Conservation (phyloP, 441 rosid species). For the Eutrema salsugineum region DNA sequence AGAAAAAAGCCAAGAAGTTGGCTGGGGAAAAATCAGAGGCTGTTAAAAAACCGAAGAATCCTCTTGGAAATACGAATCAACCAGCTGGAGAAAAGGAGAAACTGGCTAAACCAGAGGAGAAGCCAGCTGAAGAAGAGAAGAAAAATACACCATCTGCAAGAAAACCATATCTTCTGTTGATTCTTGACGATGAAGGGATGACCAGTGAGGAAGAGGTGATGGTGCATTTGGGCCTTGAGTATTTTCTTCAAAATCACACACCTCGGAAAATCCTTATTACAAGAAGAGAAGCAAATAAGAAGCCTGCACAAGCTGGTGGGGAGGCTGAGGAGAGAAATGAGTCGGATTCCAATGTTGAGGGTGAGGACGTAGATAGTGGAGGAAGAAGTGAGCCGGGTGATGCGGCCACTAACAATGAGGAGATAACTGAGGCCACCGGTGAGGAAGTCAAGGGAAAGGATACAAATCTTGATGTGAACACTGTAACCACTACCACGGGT, state of each 20-base stretch:
- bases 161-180: neutral
- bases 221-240: neutral
- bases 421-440: too few relatives aligned
- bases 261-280: conserved; percentile 30
- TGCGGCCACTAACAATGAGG: too few relatives aligned
- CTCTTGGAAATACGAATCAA: neutral
- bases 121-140: neutral
- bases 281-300: neutral
- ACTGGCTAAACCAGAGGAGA: neutral
- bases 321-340: neutral
- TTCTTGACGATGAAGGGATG: conserved; percentile 34
- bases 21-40: neutral
- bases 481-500: too few relatives aligned
- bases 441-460: too few relatives aligned
- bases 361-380: too few relatives aligned
- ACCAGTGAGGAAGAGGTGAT: conserved; percentile 8
- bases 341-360: neutral
- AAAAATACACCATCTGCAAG: neutral
- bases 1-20: neutral
- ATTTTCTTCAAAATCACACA: neutral
- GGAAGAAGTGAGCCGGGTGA: neutral
- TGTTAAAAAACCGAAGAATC: neutral
- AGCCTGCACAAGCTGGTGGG: neutral
- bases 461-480: too few relatives aligned
- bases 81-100: neutral